Base-by-base conservation (phyloP, 2,329 filamentous ascomycete species). In the Phyllosticta citriasiana region DNA sequence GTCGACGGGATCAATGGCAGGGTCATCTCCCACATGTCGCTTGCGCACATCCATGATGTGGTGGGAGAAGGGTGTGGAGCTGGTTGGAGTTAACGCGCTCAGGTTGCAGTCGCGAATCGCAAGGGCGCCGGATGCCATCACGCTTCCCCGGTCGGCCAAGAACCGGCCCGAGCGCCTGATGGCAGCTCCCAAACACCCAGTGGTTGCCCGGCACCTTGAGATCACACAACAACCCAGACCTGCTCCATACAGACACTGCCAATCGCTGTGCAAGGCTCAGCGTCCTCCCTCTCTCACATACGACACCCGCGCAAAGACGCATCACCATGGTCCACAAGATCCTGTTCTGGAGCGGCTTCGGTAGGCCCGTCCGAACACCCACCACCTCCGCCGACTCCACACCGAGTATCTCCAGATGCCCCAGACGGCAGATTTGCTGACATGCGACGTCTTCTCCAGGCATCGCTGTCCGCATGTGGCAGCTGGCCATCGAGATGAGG, bases 401-500 rank as follows among this genome's bases (percentile, higher is more conserved):
- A n/a, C 40, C 40, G 51, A 53, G 22, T 54, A 24, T 25, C 52
- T 54, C 26, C 52, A 54, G 52, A 14, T 24, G 56, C 58, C 33
- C 55, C 27, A 27, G 40, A 57, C 9, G 14, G 40, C 40, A n/a
- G 14, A 47, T 47, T 2, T 47, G 72, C 66, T 62, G 58, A 65
- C 60, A 53, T 40, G 55, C 57, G 12, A 63, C 14, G 55, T 33
- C 70, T 62, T 57, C 50, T 63, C 63, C 69, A 99, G 94, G 94
- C 81, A 79, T 97, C 70, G 91, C 89, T 73, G 88, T 92, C 72
- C 89, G 93, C 70, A 84, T 94, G 77, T 97, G 92, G 90, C 94
- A 97, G 78, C 87, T 99, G 74, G 94, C 93, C 72, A 94, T 99
- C 75, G 91, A 99, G 80, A 96, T 96, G 91, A 91, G 92, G 65